Evolutionary conservation across 768 basidiomycete species (phyloP).

Genomic region (Chlorophyllum brunneum): DNA sequence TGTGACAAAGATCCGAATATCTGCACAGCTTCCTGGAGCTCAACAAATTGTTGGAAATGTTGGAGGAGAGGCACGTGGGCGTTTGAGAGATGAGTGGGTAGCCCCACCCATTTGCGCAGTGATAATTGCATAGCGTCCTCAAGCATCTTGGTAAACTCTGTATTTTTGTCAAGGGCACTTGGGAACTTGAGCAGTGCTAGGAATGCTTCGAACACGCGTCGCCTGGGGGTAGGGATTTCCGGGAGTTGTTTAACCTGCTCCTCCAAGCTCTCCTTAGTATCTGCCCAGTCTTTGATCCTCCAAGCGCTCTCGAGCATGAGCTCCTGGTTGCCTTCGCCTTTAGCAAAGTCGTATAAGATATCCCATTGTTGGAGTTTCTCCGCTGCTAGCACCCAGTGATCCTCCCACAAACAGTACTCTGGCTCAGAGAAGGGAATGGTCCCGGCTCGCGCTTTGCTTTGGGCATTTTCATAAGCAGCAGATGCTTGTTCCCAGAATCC

Average conservation of each 20-base stretch:
- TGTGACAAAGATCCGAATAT: slow-evolving; percentile 89
- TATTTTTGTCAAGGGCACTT: slow-evolving; percentile 74
- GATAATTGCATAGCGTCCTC: slow-evolving; percentile 98
- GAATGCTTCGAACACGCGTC: slow-evolving; percentile 96
- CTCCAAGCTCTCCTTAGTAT: slow-evolving; percentile 73
- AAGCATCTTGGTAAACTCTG: slow-evolving; percentile 81
- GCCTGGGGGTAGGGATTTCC: slow-evolving; percentile 90
- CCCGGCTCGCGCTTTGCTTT: slow-evolving; percentile 78
- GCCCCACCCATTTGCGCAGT: slow-evolving; percentile 90
- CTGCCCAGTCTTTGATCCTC: slow-evolving; percentile 90
- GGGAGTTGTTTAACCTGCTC: slow-evolving; percentile 76
- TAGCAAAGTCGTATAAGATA: slow-evolving; percentile 84
- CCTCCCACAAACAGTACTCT: slow-evolving; percentile 98
- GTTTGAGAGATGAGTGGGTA: slow-evolving; percentile 83
- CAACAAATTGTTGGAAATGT: slow-evolving; percentile 98
- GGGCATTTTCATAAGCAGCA: slow-evolving; percentile 84
- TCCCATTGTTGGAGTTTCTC: slow-evolving; percentile 99
- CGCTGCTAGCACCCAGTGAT: slow-evolving; percentile 95
- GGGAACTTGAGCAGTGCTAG: slow-evolving; percentile 85
- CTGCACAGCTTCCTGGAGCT: slow-evolving; percentile 91
- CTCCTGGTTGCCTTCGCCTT: slow-evolving; percentile 86
- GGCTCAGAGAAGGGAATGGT: slow-evolving; percentile 87
- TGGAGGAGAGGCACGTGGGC: slow-evolving; percentile 94
- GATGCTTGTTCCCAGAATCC: slow-evolving; percentile 97
- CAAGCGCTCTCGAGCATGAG: slow-evolving; percentile 93